A percentile compares a stretch with the other conserved stretches of the same genome.
These are phyloP conservation scores for Nissolia schottii DNA, from an alignment of 306 rosid species.

Conservation along the genomic window DNA sequence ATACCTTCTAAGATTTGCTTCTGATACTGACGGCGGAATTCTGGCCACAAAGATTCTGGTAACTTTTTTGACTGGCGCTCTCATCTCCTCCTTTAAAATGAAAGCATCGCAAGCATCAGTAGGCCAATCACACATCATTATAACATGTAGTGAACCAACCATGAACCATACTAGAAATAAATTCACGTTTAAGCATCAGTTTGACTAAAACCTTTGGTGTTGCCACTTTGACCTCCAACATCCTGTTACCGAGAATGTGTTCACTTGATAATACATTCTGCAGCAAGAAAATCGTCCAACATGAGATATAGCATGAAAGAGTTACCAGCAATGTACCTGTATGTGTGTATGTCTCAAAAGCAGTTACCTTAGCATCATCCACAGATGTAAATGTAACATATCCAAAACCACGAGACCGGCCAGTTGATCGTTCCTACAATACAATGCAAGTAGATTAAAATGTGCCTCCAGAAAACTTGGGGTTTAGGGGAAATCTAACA, in stretches of 20 bases:
- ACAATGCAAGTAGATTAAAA: constrained; percentile 1
- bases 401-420: constrained; percentile 99
- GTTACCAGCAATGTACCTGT: background rate
- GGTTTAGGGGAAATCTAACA: too few species aligned
- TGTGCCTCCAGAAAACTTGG: constrained; percentile 5
- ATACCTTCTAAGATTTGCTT: constrained; percentile 77
- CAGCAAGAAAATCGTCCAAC: constrained; percentile 14
- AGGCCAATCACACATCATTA: background rate
- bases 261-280: constrained; percentile 77
- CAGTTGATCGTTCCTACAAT: constrained; percentile 80
- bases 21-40: constrained; percentile 83
- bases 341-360: background rate
- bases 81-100: constrained; percentile 88
- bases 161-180: constrained; percentile 1
- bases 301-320: background rate
- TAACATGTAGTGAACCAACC: background rate
- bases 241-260: constrained; percentile 86
- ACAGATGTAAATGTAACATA: constrained; percentile 82
- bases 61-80: constrained; percentile 75
- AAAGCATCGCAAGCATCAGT: constrained; percentile 22
- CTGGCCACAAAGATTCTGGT: constrained; percentile 93
- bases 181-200: background rate
- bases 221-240: constrained; percentile 95
- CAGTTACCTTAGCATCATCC: constrained; percentile 89
- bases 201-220: constrained; percentile 77